Conservation (phyloP, 768 basidiomycete genomes). For the Ramaria sp. region DNA sequence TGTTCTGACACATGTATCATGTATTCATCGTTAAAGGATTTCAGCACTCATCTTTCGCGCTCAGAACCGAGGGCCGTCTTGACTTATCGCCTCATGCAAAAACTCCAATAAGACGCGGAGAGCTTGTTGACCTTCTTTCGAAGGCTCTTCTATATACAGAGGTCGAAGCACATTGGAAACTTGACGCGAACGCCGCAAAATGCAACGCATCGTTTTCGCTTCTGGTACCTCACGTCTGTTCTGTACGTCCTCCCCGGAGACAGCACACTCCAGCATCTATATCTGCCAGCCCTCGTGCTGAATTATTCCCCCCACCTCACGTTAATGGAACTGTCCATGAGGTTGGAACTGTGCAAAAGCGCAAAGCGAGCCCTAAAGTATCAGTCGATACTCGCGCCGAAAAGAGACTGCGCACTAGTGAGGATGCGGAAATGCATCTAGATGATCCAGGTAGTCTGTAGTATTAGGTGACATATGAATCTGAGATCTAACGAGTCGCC, state of each 20-base stretch:
- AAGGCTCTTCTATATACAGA: conserved; percentile 75
- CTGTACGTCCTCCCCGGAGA: conserved; percentile 16
- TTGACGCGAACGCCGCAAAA: conserved; percentile 43
- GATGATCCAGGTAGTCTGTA: neutral
- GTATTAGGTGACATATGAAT: neutral
- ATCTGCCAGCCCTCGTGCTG: conserved; percentile 8
- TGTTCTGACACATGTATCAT: conserved; percentile 2
- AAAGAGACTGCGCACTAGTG: conserved; percentile 32
- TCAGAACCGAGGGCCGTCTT: conserved; percentile 63
- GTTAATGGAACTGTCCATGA: conserved; percentile 9
- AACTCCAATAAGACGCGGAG: conserved; percentile 71
- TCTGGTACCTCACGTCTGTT: conserved; percentile 66
- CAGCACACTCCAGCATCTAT: conserved; percentile 9
- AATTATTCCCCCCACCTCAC: conserved; percentile 8
- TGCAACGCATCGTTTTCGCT: conserved; percentile 67
- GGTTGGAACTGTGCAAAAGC: conserved; percentile 26
- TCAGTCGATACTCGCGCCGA: conserved; percentile 41
- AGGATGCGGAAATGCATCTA: conserved; percentile 3
- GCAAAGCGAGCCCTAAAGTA: conserved; percentile 39
- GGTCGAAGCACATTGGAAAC: conserved; percentile 75
- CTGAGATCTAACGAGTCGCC: neutral
- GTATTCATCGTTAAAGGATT: conserved; percentile 41
- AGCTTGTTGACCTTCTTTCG: conserved; percentile 68
- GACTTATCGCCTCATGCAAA: conserved; percentile 50
- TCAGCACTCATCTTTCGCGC: conserved; percentile 70